phyloP scores from a whole-genome alignment of 208 protist species.

The Trypanosoma lewisi region DNA sequence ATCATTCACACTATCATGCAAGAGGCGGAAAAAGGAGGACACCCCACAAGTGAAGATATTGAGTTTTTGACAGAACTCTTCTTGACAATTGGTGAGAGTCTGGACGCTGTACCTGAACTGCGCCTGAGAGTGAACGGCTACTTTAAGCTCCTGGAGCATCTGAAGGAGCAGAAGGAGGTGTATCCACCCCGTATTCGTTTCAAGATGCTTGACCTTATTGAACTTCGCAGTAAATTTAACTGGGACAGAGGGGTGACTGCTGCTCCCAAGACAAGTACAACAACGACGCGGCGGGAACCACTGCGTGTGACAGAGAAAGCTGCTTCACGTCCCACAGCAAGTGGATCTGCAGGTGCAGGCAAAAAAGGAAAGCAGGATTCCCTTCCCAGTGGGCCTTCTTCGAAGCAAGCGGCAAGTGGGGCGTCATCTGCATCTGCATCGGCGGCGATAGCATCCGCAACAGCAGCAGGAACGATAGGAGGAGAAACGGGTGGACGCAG shows the following conservation, averaged over 20 bases:
- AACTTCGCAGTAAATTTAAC: slow-evolving; percentile 54
- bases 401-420: slow-evolving; percentile 10
- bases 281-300: slow-evolving; percentile 13
- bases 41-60: slow-evolving; percentile 70
- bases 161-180: slow-evolving; percentile 47
- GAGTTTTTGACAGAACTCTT: slow-evolving; percentile 82
- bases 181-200: slow-evolving; percentile 84
- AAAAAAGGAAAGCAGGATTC: slow-evolving; percentile 26
- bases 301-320: slow-evolving; percentile 7
- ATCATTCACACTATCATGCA: slow-evolving; percentile 70
- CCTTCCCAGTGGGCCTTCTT: slow-evolving; percentile 8
- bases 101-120: slow-evolving; percentile 47
- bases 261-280: slow-evolving; percentile 4
- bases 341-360: background rate
- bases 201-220: slow-evolving; percentile 86
- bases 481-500: slow-evolving; percentile 7
- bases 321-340: slow-evolving; percentile 4
- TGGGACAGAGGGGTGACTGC: slow-evolving; percentile 27
- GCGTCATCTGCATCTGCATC: background rate
- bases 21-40: slow-evolving; percentile 31
- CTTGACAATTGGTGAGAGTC: slow-evolving; percentile 60
- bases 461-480: background rate
- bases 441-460: no score
- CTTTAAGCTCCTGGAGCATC: slow-evolving; percentile 49
- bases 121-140: slow-evolving; percentile 49